These are phyloP conservation scores for Letharia columbiana DNA, from an alignment of 495 filamentous ascomycete species.

Conservation along the genomic window DNA sequence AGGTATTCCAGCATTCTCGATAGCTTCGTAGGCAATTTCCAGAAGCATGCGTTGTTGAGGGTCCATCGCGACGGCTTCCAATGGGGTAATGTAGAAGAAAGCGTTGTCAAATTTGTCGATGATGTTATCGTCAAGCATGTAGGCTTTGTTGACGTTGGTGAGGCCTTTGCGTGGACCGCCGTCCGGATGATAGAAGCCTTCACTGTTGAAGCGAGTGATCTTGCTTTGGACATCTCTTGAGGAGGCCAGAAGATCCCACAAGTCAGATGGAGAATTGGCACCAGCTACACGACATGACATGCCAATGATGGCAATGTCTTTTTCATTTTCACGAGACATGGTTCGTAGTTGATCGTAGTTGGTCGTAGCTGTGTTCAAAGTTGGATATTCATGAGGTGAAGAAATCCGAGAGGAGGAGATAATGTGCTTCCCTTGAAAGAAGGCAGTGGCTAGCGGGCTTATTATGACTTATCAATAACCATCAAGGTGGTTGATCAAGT, in stretches of 20 bases:
- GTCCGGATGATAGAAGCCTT: constrained; percentile 10
- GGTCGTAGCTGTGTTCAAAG: neutral
- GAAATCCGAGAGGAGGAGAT: neutral
- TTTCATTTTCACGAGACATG: neutral
- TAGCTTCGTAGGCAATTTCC: constrained; percentile 51
- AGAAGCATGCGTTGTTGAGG: constrained; percentile 46
- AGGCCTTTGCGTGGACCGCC: constrained; percentile 12
- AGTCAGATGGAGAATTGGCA: constrained; percentile 39
- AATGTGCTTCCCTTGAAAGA: neutral
- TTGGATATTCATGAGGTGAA: neutral
- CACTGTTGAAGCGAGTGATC: constrained; percentile 6
- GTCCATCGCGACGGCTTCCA: constrained; percentile 44
- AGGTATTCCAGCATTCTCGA: constrained; percentile 47
- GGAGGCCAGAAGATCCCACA: constrained; percentile 29
- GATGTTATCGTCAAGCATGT: constrained; percentile 37
- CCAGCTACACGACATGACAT: constrained; percentile 44
- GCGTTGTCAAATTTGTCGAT: constrained; percentile 37
- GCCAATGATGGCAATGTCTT: constrained; percentile 44
- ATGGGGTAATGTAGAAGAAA: constrained; percentile 52
- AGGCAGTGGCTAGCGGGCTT: neutral
- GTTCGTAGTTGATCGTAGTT: neutral
- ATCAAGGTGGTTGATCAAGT: neutral
- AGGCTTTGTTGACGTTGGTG: constrained; percentile 22
- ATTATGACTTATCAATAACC: neutral
- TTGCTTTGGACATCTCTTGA: constrained; percentile 19